Evolutionary conservation across 148 eudicot species (phyloP).

Genomic region (Amaranthus palmeri): DNA sequence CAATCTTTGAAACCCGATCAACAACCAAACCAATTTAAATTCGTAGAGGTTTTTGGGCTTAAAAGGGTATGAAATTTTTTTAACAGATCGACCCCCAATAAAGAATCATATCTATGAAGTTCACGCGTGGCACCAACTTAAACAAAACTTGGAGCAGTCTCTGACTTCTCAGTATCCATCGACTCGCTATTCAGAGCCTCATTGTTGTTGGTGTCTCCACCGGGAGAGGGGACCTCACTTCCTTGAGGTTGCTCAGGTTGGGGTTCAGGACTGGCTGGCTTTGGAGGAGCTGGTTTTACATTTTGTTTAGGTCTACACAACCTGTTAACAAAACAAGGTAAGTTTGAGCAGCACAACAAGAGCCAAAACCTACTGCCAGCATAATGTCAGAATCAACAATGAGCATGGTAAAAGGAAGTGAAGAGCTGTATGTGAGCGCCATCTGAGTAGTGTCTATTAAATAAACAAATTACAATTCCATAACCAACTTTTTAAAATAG

Average conservation of each 20-base stretch:
- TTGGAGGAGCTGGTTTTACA: constrained; percentile 71
- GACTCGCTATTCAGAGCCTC: constrained; percentile 60
- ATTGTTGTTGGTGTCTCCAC: constrained; percentile 31
- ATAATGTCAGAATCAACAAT: too few species aligned
- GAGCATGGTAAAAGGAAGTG: too few species aligned
- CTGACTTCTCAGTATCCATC: constrained; percentile 58
- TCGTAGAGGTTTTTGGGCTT: background rate
- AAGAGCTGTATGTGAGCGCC: too few species aligned
- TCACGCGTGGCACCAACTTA: constrained; percentile 2
- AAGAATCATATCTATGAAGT: background rate
- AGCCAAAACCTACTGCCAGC: background rate
- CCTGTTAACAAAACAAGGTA: constrained; percentile 33
- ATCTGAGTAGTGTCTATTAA: too few species aligned
- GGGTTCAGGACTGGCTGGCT: constrained; percentile 66
- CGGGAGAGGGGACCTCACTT: constrained; percentile 42
- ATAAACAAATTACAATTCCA: too few species aligned
- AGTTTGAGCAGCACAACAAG: background rate
- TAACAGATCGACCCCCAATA: background rate
- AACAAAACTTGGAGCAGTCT: constrained; percentile 19
- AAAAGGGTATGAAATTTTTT: background rate
- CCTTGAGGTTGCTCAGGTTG: constrained; percentile 36
- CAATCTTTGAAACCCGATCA: constrained; percentile 17
- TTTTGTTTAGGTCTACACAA: constrained; percentile 72
- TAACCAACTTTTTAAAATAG: too few species aligned
- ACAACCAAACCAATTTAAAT: constrained; percentile 9